Percentiles rank a stretch among this genome's conserved stretches.
Evolutionary conservation across 257 asterid species (phyloP).

Genomic region (Solanum sitiens): DNA sequence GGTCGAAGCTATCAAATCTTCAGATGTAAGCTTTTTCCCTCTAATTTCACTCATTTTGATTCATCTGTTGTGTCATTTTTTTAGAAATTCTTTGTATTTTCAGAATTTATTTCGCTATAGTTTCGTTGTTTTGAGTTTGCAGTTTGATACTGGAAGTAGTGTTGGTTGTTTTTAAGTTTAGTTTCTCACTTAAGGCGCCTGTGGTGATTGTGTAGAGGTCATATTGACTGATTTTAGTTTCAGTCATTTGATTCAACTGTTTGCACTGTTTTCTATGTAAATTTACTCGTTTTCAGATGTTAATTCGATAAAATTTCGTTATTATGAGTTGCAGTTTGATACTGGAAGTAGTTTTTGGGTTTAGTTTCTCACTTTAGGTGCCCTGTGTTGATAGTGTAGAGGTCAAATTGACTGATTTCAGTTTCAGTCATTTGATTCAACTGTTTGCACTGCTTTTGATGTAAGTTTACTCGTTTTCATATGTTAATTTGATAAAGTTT

Average conservation of each 20-base stretch:
- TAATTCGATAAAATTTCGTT: neutral
- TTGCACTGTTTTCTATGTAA: neutral
- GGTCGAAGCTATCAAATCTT: conserved; percentile 51
- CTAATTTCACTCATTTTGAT: neutral
- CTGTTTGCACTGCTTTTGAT: neutral
- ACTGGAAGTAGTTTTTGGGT: neutral
- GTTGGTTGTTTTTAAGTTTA: neutral
- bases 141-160: neutral
- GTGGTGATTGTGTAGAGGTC: neutral
- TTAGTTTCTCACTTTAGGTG: neutral
- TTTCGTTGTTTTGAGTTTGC: neutral
- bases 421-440: neutral
- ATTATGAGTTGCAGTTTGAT: neutral
- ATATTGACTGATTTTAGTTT: neutral
- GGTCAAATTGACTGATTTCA: neutral
- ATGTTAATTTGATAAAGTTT: neutral
- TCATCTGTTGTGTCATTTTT: neutral
- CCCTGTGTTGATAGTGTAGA: neutral
- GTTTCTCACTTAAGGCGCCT: neutral
- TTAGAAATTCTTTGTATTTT: neutral
- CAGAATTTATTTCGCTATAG: neutral
- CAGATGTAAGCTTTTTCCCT: conserved; percentile 42
- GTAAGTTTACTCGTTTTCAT: neutral
- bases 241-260: neutral
- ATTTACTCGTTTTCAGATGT: neutral